Percentiles rank a stretch among this genome's conserved stretches.
Evolutionary conservation across 2,329 filamentous ascomycete genomes (phyloP).

Genomic region (Apiospora hydei): DNA sequence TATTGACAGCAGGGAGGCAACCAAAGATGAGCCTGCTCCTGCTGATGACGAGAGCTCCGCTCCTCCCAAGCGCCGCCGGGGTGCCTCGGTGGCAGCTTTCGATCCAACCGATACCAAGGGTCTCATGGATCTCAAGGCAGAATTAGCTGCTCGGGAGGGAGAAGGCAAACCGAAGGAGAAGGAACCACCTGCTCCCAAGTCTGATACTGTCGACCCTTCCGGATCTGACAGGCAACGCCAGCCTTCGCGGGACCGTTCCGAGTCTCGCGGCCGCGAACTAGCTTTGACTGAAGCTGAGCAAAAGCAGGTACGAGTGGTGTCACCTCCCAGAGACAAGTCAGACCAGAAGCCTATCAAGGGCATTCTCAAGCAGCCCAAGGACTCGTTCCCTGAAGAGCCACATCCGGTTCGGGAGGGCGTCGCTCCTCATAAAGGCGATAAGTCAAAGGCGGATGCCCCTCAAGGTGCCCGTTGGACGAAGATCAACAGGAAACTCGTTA

Average conservation of each 20-base stretch:
- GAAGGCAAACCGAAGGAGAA: constrained; percentile 37
- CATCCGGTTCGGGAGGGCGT: constrained; percentile 88
- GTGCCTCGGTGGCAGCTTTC: constrained; percentile 51
- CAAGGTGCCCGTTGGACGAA: constrained; percentile 90
- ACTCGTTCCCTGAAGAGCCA: constrained; percentile 85
- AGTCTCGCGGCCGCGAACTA: constrained; percentile 52
- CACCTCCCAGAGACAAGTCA: constrained; percentile 69
- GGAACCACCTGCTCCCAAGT: constrained; percentile 30
- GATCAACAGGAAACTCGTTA: constrained; percentile 87
- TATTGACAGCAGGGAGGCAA: constrained; percentile 33
- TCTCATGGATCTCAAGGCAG: constrained; percentile 57
- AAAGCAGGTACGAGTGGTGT: constrained; percentile 71
- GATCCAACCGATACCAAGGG: constrained; percentile 61
- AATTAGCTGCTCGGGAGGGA: constrained; percentile 53
- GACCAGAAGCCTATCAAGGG: constrained; percentile 78
- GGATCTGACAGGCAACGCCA: constrained; percentile 31
- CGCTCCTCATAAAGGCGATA: constrained; percentile 89
- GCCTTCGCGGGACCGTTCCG: constrained; percentile 36
- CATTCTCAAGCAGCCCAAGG: constrained; percentile 83
- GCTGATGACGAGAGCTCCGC: constrained; percentile 49
- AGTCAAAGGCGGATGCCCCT: constrained; percentile 75
- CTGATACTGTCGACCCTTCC: constrained; percentile 28
- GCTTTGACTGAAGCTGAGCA: constrained; percentile 41
- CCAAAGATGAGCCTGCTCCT: constrained; percentile 48
- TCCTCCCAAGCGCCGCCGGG: constrained; percentile 45